Conservation (phyloP, 345 rosid genomes). For the Populus euphratica region DNA sequence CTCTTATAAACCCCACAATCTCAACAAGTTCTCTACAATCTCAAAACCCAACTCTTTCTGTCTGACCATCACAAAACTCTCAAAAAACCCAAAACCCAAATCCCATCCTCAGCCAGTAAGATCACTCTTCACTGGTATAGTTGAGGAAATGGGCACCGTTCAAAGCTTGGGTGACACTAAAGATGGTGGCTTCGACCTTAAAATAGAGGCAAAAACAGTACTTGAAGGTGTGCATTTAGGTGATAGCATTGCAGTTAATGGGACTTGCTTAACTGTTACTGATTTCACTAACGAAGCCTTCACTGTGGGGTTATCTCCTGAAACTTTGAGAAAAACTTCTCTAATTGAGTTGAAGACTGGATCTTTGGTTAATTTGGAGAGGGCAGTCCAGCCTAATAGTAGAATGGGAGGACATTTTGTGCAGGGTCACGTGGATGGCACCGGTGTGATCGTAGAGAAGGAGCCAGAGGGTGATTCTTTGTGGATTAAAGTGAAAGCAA, state of each 20-base stretch:
- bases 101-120: slow-evolving; percentile 20
- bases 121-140: slow-evolving; percentile 78
- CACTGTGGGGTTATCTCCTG: slow-evolving; percentile 70
- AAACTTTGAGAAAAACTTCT: slow-evolving; percentile 76
- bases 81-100: neutral
- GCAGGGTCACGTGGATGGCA: slow-evolving; percentile 94
- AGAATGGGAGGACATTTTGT: slow-evolving; percentile 92
- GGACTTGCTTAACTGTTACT: slow-evolving; percentile 83
- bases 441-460: slow-evolving; percentile 67
- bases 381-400: slow-evolving; percentile 70
- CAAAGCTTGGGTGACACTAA: slow-evolving; percentile 44
- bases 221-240: slow-evolving; percentile 66
- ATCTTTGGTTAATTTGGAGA: slow-evolving; percentile 76
- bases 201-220: slow-evolving; percentile 57
- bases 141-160: slow-evolving; percentile 79
- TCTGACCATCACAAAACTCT: neutral
- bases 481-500: slow-evolving; percentile 76
- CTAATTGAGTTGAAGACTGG: slow-evolving; percentile 61
- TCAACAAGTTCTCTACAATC: neutral
- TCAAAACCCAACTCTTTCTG: neutral
- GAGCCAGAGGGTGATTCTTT: slow-evolving; percentile 67
- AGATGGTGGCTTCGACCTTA: slow-evolving; percentile 65
- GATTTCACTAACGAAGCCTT: slow-evolving; percentile 50
- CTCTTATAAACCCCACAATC: neutral
- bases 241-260: slow-evolving; percentile 81